Evolutionary conservation across 192 early-diverging fungal species (phyloP), one percentile per base, ranked within the genome.

Genomic region (Chytriomyces sp.): DNA sequence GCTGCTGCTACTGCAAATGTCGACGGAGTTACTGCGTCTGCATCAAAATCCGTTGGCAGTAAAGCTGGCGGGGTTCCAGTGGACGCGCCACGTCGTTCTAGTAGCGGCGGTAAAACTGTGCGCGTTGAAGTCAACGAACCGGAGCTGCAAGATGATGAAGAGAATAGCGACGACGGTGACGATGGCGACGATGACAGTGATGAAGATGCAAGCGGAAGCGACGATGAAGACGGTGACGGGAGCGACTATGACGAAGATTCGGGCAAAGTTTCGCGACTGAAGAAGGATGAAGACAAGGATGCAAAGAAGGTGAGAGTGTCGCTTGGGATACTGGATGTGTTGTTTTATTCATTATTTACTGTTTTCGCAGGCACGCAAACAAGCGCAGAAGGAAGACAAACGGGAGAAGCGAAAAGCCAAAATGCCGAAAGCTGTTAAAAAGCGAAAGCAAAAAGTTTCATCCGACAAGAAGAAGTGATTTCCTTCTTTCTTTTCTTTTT

Each of bases 351-450:
- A 50, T 8, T 0, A 7, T n/a, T 44, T 28, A 43, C 18, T 6
- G 5, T 79, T 7, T 9, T 1, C 5, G 11, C 62, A 83, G 82
- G 93, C 93, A 72, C 92, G 94, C 60, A 97, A 99, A 79, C 86
- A 90, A 62, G 89, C 89, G 8, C 88, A 88, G 24, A 99, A 96
- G 82, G 97, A 99, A 61, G 93, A 91, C 66, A 93, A 91, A 50
- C 91, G 95, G 50, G 95, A 97, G 77, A 93, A 93, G 79, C 87
- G 97, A 79, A 96, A 98, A 79, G 88, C 85, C 78, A 99, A 99
- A 86, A 90, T 96, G 16, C 96, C 97, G 26, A 99, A 99, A 83
- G 89, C 93, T 16, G 94, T 96, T 80, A 99, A 99, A 82, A 99
- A 97, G 82, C 89, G 94, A 70, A 95, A 93, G 79, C 89, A 95